Evolutionary conservation across 2,329 filamentous ascomycete species (phyloP), one percentile per base, ranked within the genome.

Genomic region (Nothomitra cinnamomea): DNA sequence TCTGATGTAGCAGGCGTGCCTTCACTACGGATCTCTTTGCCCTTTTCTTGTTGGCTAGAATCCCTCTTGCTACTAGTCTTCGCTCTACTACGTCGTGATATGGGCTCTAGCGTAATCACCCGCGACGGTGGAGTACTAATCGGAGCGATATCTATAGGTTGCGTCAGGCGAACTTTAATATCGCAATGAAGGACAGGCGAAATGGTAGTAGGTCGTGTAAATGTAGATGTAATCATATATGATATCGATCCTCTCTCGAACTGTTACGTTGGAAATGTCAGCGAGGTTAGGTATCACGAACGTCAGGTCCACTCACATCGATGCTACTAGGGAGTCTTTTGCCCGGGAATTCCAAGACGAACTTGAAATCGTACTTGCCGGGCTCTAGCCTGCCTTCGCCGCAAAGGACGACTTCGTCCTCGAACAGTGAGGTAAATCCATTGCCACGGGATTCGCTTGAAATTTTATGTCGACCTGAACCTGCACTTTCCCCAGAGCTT

Each of bases 181-280:
- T 94, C 87, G 67, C 85, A 92, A 36, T 79, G 84, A 8, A 82
- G 76, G 1, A 83, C 88, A 1, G 90, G 83, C 13, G 83, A 77
- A 57, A 95, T 94, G 4, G 88, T 82, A 0, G 85, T 92, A 19
- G 92, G 90, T 54, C 88, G 80, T 19, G 90, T 96, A 55, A 96
- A 67, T 7, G 88, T 95, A 32, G 90, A 84, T 4, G 87, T 90
- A 61, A 96, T 78, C 70, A 90, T 80, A 69, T 96, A 98, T 19
- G 85, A 83, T 61, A 98, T 87, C 1, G 87, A 89, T 36, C 92
- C 92, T 63, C 90, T 82, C 69, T 96, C 92, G 66, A 98, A 98
- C 88, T 96, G 42, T 49, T 19, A 19, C 12, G 41, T n/a, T 45
- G 42, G 25, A 10, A 17, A 28, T n/a, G 51, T 61, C 52, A 62